Conservation (phyloP, 1,284 basidiomycete genomes). For the Moesziomyces antarcticus region DNA sequence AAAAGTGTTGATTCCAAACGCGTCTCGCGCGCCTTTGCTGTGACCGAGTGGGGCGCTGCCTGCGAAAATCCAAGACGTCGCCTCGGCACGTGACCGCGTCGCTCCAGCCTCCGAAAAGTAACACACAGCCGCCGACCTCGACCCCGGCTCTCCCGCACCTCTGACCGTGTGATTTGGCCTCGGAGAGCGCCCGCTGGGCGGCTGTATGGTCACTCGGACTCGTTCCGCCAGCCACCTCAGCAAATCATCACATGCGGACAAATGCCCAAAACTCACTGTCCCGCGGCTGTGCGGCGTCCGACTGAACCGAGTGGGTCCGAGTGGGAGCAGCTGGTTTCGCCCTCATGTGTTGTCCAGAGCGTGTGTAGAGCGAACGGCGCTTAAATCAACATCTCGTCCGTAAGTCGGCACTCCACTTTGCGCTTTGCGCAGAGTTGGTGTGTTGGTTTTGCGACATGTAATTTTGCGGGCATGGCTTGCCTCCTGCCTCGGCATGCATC, state of each 20-base stretch:
- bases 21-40: no score
- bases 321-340: no score
- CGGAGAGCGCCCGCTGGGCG: no score
- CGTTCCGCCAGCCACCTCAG: no score
- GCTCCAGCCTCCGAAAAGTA: slow-evolving; percentile 16
- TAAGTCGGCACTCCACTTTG: slow-evolving; percentile 2
- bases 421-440: slow-evolving; percentile 2
- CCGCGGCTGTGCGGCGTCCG: no score
- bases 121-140: slow-evolving; percentile 5
- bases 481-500: slow-evolving; percentile 6
- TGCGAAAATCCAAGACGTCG: neutral
- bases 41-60: slow-evolving; percentile 14
- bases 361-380: neutral
- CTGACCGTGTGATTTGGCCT: no score
- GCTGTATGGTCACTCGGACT: no score
- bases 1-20: neutral
- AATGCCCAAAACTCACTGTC: no score
- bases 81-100: slow-evolving; percentile 41
- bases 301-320: no score
- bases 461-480: slow-evolving; percentile 2
- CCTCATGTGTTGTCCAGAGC: no score
- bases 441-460: slow-evolving; percentile 37
- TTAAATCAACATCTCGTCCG: slow-evolving; percentile 16
- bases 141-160: neutral
- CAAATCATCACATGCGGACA: no score